A percentile compares a stretch with the other conserved stretches of the same genome.
These are phyloP conservation scores for Flueggea neowawraea DNA, from an alignment of 441 rosid genomes.

Conservation along the genomic window DNA sequence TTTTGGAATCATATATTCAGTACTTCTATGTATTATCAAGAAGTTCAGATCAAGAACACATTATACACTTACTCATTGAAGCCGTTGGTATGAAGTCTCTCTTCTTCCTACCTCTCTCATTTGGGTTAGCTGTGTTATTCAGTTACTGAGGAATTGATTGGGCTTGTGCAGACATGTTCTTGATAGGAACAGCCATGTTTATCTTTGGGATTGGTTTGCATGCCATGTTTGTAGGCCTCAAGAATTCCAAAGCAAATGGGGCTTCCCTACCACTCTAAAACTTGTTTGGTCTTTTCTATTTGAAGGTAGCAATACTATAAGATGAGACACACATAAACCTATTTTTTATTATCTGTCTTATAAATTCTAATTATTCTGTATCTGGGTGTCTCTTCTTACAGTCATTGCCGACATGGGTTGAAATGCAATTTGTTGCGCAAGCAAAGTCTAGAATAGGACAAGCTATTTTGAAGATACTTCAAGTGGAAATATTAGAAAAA, in stretches of 20 bases:
- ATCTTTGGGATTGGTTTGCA: slow-evolving; percentile 59
- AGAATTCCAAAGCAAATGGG: slow-evolving; percentile 15
- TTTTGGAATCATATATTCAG: slow-evolving; percentile 43
- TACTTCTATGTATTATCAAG: slow-evolving; percentile 35
- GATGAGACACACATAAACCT: not conserved
- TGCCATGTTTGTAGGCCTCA: slow-evolving; percentile 55
- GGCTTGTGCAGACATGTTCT: slow-evolving; percentile 52
- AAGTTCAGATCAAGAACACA: slow-evolving; percentile 33
- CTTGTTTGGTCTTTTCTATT: slow-evolving; percentile 50
- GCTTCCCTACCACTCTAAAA: slow-evolving; percentile 35
- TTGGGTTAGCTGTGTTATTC: not conserved
- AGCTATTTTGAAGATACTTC: slow-evolving; percentile 67
- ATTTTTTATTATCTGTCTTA: not conserved
- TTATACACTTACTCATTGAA: slow-evolving; percentile 50
- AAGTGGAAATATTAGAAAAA: slow-evolving; percentile 67
- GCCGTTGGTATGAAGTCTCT: slow-evolving; percentile 58
- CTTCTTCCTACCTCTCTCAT: not conserved
- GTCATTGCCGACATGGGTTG: slow-evolving; percentile 50
- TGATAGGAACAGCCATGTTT: slow-evolving; percentile 66
- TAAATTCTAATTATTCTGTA: not conserved
- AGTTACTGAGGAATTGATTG: not conserved
- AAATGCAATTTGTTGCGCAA: slow-evolving; percentile 48
- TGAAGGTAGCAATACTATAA: slow-evolving; percentile 23
- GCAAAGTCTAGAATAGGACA: slow-evolving; percentile 71
- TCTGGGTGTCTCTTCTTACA: slow-evolving; percentile 16